Conservation (phyloP, 2,329 filamentous ascomycete genomes). For the Alternaria hordeiaustralica region DNA sequence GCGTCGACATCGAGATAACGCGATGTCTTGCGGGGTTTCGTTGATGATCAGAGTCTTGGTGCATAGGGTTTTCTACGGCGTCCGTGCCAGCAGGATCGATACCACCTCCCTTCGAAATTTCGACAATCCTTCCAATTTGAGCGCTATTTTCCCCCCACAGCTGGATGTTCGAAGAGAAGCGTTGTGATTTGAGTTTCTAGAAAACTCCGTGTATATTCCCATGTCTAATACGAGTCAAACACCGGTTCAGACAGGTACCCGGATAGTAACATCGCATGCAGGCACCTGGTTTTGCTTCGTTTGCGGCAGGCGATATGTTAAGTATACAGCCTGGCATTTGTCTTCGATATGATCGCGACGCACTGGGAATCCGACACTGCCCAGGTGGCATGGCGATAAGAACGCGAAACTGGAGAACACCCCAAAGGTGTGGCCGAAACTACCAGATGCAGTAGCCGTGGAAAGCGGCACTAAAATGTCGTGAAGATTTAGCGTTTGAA, state of each 20-base stretch:
- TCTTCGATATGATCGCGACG: neutral
- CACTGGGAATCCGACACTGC: neutral
- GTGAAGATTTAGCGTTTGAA: constrained; percentile 10
- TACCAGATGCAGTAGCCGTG: constrained; percentile 15
- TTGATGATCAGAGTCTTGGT: neutral
- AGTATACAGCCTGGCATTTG: neutral
- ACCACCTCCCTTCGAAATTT: neutral
- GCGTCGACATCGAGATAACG: neutral
- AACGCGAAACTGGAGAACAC: neutral
- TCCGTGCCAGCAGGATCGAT: constrained; percentile 2
- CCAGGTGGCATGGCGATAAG: neutral
- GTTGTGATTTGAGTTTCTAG: neutral
- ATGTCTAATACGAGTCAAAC: neutral
- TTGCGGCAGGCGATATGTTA: neutral
- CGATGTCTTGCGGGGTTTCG: neutral
- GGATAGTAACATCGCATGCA: neutral
- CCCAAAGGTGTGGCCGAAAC: neutral
- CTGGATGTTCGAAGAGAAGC: neutral
- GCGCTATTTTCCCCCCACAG: neutral
- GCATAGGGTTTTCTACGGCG: neutral
- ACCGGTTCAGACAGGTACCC: neutral
- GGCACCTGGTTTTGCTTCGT: neutral
- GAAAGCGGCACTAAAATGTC: constrained; percentile 21
- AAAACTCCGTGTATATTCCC: neutral
- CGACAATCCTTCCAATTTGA: neutral